phyloP scores from a whole-genome alignment of 768 basidiomycete genomes.

The Omphalotus guepiniiformis region DNA sequence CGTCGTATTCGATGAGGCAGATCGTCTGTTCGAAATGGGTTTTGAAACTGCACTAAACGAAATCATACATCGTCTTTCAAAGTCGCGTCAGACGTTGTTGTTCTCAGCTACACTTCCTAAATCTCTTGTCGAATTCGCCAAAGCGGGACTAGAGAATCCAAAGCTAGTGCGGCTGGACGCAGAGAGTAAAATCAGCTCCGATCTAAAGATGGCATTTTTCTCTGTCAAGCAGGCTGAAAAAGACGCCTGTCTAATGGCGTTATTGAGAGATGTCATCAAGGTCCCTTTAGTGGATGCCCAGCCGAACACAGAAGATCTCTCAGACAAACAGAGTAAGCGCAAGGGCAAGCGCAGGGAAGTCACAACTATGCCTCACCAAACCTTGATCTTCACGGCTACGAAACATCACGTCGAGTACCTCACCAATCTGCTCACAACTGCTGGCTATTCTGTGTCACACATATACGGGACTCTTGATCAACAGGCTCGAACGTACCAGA shows the following conservation, averaged over 20 bases:
- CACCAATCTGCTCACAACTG: constrained; percentile 65
- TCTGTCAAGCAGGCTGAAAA: constrained; percentile 90
- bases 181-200: constrained; percentile 92
- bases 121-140: constrained; percentile 96
- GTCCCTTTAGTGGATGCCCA: constrained; percentile 56
- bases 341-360: constrained; percentile 51
- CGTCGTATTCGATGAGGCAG: constrained; percentile 96
- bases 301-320: constrained; percentile 25
- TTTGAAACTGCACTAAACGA: constrained; percentile 91
- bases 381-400: constrained; percentile 91
- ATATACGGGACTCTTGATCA: constrained; percentile 97
- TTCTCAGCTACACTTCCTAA: constrained; percentile 97
- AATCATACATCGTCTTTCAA: constrained; percentile 84
- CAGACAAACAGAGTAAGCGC: constrained; percentile 37
- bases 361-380: constrained; percentile 76
- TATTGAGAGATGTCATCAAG: constrained; percentile 84
- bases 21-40: constrained; percentile 97
- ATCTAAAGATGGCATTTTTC: constrained; percentile 93
- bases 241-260: constrained; percentile 80
- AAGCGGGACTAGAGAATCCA: constrained; percentile 90
- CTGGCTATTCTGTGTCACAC: constrained; percentile 87
- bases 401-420: constrained; percentile 99
- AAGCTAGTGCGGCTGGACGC: constrained; percentile 95
- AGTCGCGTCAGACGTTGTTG: constrained; percentile 85
- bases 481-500: constrained; percentile 80